phyloP scores from a whole-genome alignment of 208 protist species.

The Trypanosoma melophagium region DNA sequence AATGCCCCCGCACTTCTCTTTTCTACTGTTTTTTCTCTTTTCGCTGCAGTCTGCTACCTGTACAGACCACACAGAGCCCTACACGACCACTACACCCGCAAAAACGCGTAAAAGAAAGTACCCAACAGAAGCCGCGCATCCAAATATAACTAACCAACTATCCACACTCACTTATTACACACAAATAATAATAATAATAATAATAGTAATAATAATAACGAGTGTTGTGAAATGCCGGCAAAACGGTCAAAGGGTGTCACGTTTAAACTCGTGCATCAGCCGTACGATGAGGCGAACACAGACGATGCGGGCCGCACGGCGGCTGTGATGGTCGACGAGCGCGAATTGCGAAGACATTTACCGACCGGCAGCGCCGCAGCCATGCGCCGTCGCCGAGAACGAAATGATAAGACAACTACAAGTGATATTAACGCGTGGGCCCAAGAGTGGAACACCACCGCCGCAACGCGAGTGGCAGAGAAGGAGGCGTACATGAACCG shows the following conservation, averaged over 20 bases:
- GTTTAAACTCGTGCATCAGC: slow-evolving; percentile 73
- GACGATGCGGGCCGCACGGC: no score
- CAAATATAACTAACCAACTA: no score
- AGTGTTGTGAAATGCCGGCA: slow-evolving; percentile 16
- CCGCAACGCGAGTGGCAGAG: no score
- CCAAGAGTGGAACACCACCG: slow-evolving; percentile 29
- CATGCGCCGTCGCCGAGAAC: slow-evolving; percentile 1
- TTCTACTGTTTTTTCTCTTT: not conserved
- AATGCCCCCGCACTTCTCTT: slow-evolving; percentile 1
- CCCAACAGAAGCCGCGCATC: no score
- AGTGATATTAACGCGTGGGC: slow-evolving; percentile 13
- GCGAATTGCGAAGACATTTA: slow-evolving; percentile 50
- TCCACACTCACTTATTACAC: not conserved
- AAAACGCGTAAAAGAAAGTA: no score
- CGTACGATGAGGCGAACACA: slow-evolving; percentile 47
- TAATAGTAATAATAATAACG: slow-evolving; percentile 4
- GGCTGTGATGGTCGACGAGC: slow-evolving; percentile 63
- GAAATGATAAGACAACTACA: slow-evolving; percentile 12
- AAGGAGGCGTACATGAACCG: no score
- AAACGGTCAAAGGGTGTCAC: slow-evolving; percentile 40
- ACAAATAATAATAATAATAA: not conserved
- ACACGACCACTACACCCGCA: no score
- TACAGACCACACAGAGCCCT: no score
- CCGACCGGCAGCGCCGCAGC: not conserved
- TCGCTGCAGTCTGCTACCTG: no score